Base-by-base conservation (phyloP, 306 rosid species). In the Prunus mira region DNA sequence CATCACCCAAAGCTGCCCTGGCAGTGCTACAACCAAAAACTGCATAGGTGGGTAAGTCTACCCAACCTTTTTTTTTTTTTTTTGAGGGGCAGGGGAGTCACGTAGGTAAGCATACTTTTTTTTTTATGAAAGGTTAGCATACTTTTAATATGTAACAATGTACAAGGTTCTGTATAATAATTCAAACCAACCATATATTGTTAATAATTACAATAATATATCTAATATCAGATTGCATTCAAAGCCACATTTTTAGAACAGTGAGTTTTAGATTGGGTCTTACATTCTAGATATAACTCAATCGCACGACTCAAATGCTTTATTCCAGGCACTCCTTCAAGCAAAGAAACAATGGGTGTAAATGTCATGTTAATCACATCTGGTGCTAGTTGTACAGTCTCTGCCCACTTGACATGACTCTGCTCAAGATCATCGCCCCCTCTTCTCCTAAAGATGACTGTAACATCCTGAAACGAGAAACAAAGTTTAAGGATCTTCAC, bases 381-480 rank as follows among this genome's bases (percentile, higher is more conserved):
- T 28, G 99, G 98, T 9, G 98, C 96, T 73, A 74, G 79, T 79
- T 79, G 80, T 41, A 96, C 96, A 47, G 98, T 92, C 82, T 96
- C 93, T 67, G 81, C 93, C 99, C 99, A 96, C 80, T 83, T 91
- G 77, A 81, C 63, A 84, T 91, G 98, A 88, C 83, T 91, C 84
- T 96, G 99, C 89, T 91, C 99, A 67, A 96, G 98, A 91, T 96
- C 99, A 49, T 96, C 97, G 22, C 99, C 99, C 32, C 99, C 99
- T 84, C 99, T 91, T 83, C 99, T 91, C 82, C 99, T 88, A 81
- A 92, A 96, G 73, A 96, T 96, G 56, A 96, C 98, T 6, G 98
- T 96, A 72, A 96, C 99, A 84, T 92, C 99, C 99, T 96, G 85
- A 85, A 82, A 78, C 72, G 80, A 74, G 43, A 78, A 77, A 80